A percentile compares a stretch with the other conserved stretches of the same genome.
phyloP scores from a whole-genome alignment of 805 yeast genomes.

The Yarrowia osloensis region DNA sequence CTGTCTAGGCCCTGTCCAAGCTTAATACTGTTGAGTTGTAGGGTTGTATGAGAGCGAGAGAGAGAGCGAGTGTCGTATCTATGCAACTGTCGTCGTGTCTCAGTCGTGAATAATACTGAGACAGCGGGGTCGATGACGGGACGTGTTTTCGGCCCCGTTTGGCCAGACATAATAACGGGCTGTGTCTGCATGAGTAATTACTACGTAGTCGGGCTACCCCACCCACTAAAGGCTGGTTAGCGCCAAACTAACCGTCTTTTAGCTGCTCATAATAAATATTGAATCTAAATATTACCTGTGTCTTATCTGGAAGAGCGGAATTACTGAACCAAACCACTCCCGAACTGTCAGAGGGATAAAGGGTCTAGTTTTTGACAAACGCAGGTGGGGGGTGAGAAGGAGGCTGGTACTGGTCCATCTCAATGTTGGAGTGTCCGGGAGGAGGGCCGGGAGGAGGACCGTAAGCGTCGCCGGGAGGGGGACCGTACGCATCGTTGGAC shows the following conservation, averaged over 20 bases:
- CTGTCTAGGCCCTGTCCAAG: not conserved
- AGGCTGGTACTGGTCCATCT: slow-evolving; percentile 32
- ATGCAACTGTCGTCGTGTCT: too few relatives aligned
- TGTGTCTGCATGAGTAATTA: too few relatives aligned
- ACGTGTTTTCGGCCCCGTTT: too few relatives aligned
- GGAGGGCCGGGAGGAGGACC: slow-evolving; percentile 34
- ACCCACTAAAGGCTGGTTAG: too few relatives aligned
- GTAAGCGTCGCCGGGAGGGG: slow-evolving; percentile 32
- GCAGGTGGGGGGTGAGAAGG: slow-evolving; percentile 33
- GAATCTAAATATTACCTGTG: slow-evolving; percentile 18
- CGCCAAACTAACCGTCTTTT: too few relatives aligned
- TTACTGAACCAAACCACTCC: too few relatives aligned
- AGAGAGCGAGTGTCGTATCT: too few relatives aligned
- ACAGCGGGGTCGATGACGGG: too few relatives aligned
- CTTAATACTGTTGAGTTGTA: not conserved
- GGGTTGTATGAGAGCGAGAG: too few relatives aligned
- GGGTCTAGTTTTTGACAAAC: slow-evolving; percentile 11
- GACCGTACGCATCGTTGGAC: slow-evolving; percentile 18
- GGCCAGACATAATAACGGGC: too few relatives aligned
- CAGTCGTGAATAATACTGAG: not conserved
- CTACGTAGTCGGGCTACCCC: too few relatives aligned
- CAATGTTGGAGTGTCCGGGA: slow-evolving; percentile 25
- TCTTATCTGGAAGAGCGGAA: not conserved
- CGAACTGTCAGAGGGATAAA: too few relatives aligned
- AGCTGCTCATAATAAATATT: slow-evolving; percentile 1